Percentiles rank a stretch among this genome's conserved stretches.
Evolutionary conservation across 1,139 yeast species (phyloP).

Genomic region (Geotrichum australiense): DNA sequence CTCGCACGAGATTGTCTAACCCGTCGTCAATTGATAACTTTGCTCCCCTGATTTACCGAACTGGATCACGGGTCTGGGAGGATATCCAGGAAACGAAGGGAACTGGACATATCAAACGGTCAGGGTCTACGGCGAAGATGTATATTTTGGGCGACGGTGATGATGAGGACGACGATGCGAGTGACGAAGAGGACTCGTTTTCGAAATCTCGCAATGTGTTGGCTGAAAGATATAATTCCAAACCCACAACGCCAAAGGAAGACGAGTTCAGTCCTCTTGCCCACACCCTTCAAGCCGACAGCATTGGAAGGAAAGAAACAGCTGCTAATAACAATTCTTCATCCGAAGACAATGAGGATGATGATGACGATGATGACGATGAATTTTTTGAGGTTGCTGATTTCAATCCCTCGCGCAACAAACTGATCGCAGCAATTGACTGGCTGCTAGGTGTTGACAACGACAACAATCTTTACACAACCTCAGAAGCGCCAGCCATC

Average conservation of each 20-base stretch:
- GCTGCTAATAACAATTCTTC: background rate
- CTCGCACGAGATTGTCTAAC: background rate
- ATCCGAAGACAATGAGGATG: slow-evolving; percentile 17
- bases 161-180: background rate
- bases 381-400: slow-evolving; percentile 17
- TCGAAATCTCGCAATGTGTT: slow-evolving; percentile 6
- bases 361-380: slow-evolving; percentile 15
- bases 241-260: slow-evolving; percentile 3
- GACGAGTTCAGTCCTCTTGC: slow-evolving; percentile 16
- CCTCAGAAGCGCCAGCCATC: background rate
- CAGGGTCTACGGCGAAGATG: slow-evolving; percentile 21
- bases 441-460: slow-evolving; percentile 28
- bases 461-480: slow-evolving; percentile 15
- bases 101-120: slow-evolving; percentile 25
- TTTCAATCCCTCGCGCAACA: slow-evolving; percentile 18
- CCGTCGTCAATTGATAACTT: slow-evolving; percentile 1
- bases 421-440: slow-evolving; percentile 25
- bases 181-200: slow-evolving; percentile 5
- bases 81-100: slow-evolving; percentile 27
- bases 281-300: slow-evolving; percentile 1
- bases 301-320: background rate
- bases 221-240: background rate
- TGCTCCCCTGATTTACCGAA: slow-evolving; percentile 24
- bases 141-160: slow-evolving; percentile 8
- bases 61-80: slow-evolving; percentile 29